These are phyloP conservation scores for Monascus purpureus DNA, from an alignment of 495 filamentous ascomycete species.

Conservation along the genomic window DNA sequence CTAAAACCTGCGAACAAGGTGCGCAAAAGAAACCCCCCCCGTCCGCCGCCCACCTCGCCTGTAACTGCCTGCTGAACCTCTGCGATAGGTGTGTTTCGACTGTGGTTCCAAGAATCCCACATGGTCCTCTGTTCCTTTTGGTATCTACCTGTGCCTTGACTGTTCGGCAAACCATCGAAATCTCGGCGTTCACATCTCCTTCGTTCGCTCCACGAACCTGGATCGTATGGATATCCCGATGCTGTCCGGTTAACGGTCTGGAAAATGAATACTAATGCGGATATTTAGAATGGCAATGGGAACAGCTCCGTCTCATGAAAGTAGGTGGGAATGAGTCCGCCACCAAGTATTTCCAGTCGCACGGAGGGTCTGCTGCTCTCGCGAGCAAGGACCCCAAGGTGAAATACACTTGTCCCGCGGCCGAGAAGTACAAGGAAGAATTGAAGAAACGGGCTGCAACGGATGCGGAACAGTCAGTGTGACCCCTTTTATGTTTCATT, in stretches of 20 bases:
- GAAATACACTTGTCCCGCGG: slow-evolving; percentile 85
- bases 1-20: slow-evolving; percentile 89
- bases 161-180: slow-evolving; percentile 89
- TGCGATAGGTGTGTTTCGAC: slow-evolving; percentile 79
- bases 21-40: slow-evolving; percentile 20
- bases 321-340: slow-evolving; percentile 96
- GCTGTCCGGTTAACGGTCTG: not conserved
- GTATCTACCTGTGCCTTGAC: slow-evolving; percentile 95
- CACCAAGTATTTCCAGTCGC: slow-evolving; percentile 92
- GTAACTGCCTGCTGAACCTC: slow-evolving; percentile 8
- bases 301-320: slow-evolving; percentile 95
- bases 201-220: slow-evolving; percentile 94
- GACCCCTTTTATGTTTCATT: slow-evolving; percentile 3
- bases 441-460: slow-evolving; percentile 66
- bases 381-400: slow-evolving; percentile 91
- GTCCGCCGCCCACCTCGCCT: slow-evolving; percentile 5
- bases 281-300: slow-evolving; percentile 91
- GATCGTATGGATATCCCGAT: slow-evolving; percentile 58
- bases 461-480: slow-evolving; percentile 62
- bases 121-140: slow-evolving; percentile 94
- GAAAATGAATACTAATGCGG: slow-evolving; percentile 10
- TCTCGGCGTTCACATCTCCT: slow-evolving; percentile 88
- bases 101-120: slow-evolving; percentile 94
- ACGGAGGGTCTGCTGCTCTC: slow-evolving; percentile 85
- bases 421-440: slow-evolving; percentile 94